A percentile compares a stretch with the other conserved stretches of the same genome.
Conservation (phyloP, 805 yeast species). For the Saturnispora gosingensis region DNA sequence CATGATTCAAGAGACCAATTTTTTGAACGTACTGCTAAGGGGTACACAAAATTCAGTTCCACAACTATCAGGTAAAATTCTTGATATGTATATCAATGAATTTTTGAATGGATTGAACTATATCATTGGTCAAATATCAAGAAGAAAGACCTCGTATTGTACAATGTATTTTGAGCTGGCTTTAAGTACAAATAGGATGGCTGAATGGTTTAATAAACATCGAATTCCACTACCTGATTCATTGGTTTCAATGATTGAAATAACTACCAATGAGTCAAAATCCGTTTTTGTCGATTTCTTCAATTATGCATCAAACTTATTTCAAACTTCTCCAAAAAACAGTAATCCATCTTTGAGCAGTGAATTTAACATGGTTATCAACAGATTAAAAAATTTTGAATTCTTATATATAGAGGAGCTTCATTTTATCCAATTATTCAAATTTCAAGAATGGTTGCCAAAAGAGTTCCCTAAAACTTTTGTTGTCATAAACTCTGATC, state of each 20-base stretch:
- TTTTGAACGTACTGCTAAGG: constrained; percentile 26
- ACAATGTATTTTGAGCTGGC: constrained; percentile 46
- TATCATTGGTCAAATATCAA: constrained; percentile 33
- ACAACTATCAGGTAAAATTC: constrained; percentile 51
- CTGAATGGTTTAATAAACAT: constrained; percentile 6
- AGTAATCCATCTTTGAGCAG: constrained; percentile 3
- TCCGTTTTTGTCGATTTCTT: constrained; percentile 45
- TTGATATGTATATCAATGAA: constrained; percentile 36
- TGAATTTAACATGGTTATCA: constrained; percentile 46
- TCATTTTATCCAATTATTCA: constrained; percentile 39
- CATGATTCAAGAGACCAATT: constrained; percentile 15
- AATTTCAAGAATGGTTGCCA: constrained; percentile 69
- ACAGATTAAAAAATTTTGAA: constrained; percentile 54
- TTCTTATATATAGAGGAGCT: constrained; percentile 48
- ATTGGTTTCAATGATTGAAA: constrained; percentile 5
- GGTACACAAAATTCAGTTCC: constrained; percentile 29
- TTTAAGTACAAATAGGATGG: constrained; percentile 12
- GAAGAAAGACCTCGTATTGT: constrained; percentile 38
- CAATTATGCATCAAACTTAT: constrained; percentile 34
- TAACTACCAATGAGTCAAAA: constrained; percentile 4
- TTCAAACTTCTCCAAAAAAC: constrained; percentile 1
- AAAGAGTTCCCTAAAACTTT: constrained; percentile 50
- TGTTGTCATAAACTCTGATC: constrained; percentile 28
- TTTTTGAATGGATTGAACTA: constrained; percentile 31
- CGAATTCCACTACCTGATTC: constrained; percentile 14